These are phyloP conservation scores for Candida peoriensis DNA, from an alignment of 805 yeast genomes.

Conservation along the genomic window DNA sequence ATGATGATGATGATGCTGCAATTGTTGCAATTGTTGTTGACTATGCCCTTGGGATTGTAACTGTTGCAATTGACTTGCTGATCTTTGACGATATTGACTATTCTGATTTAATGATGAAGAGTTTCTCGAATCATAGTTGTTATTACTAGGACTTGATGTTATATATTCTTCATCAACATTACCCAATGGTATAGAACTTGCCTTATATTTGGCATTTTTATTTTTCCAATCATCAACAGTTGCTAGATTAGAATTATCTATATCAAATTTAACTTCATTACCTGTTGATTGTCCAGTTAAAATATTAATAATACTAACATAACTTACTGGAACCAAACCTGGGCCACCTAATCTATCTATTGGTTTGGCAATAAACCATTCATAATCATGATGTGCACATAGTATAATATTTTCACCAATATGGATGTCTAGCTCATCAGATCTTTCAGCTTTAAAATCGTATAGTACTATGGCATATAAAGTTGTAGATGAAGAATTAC, in stretches of 20 bases:
- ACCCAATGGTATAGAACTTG: constrained; percentile 75
- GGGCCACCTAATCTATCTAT: constrained; percentile 95
- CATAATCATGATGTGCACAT: constrained; percentile 93
- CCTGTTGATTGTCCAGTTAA: constrained; percentile 55
- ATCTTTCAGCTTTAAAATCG: constrained; percentile 70
- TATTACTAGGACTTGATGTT: too few relatives aligned
- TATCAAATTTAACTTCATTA: constrained; percentile 50
- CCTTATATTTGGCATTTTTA: constrained; percentile 86
- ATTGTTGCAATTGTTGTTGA: constrained; percentile 1
- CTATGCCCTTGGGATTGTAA: background rate
- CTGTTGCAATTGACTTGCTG: background rate
- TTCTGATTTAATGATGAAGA: constrained; percentile 6
- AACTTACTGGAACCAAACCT: constrained; percentile 89
- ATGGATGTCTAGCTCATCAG: constrained; percentile 78
- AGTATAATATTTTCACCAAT: constrained; percentile 89
- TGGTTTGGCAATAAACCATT: constrained; percentile 98
- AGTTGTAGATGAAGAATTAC: constrained; percentile 25
- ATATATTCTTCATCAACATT: constrained; percentile 45
- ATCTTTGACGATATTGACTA: constrained; percentile 1
- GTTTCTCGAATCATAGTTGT: constrained; percentile 3
- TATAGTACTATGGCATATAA: constrained; percentile 82
- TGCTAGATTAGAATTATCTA: constrained; percentile 69
- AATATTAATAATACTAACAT: constrained; percentile 81
- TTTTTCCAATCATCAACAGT: constrained; percentile 95
- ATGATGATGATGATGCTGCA: constrained; percentile 1